Base-by-base conservation (phyloP, 2,329 filamentous ascomycete species). In the Tolypocladium ophioglossoides region DNA sequence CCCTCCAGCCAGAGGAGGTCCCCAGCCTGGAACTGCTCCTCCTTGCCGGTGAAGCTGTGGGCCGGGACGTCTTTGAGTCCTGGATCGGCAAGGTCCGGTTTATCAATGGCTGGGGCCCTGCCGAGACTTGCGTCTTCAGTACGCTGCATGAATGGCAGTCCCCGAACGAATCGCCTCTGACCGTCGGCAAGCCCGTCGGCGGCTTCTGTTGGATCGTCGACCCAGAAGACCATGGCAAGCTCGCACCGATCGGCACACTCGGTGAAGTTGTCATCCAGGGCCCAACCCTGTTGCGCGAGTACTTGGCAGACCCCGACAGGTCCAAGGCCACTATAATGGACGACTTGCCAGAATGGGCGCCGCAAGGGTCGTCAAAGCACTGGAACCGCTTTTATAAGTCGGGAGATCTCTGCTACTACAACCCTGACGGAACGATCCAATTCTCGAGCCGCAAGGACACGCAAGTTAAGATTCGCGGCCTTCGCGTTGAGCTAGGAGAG, bases 381-480 rank as follows among this genome's bases (percentile, higher is more conserved):
- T 40, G 39, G 39, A 40, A 22, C n/a, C 39, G 39, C 7, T 7
- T 5, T 14, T 56, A 63, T 49, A 55, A 44, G 34, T 59, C 62
- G 1, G 61, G 61, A 12, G 61, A 63, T 35, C 40, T 58, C 14
- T 59, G 58, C 2, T 49, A 63, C 41, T 74, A 74, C 32, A 62
- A 70, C 39, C n/a, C n/a, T n/a, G n/a, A n/a, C n/a, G n/a, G n/a
- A n/a, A n/a, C n/a, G n/a, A n/a, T n/a, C n/a, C n/a, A n/a, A n/a
- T n/a, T n/a, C n/a, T n/a, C n/a, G n/a, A n/a, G n/a, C n/a, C n/a
- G n/a, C n/a, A n/a, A n/a, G n/a, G n/a, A n/a, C n/a, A n/a, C n/a
- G n/a, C n/a, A n/a, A n/a, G n/a, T n/a, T n/a, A n/a, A n/a, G n/a
- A n/a, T n/a, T n/a, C n/a, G n/a, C n/a, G n/a, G n/a, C n/a, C n/a